phyloP scores from a whole-genome alignment of 495 filamentous ascomycete genomes.

The Aspergillus mulundensis region DNA sequence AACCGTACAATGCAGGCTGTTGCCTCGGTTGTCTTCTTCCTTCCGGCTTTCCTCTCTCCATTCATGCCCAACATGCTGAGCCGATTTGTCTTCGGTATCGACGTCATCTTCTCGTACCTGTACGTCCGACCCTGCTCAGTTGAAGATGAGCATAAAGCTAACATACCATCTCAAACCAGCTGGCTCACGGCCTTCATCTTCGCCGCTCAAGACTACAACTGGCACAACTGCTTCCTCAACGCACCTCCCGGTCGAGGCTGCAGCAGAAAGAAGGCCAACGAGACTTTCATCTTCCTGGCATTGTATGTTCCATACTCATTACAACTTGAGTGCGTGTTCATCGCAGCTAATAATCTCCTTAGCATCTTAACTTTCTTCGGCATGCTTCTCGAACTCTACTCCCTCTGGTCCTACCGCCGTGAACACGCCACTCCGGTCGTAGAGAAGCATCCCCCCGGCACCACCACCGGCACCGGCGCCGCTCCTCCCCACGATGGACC shows the following conservation, averaged over 20 bases:
- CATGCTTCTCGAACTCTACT: slow-evolving; percentile 49
- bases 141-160: slow-evolving; percentile 4
- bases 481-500: slow-evolving; percentile 27
- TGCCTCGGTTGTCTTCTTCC: slow-evolving; percentile 55
- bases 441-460: slow-evolving; percentile 22
- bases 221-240: slow-evolving; percentile 29
- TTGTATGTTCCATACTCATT: slow-evolving; percentile 41
- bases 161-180: slow-evolving; percentile 17
- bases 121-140: slow-evolving; percentile 18
- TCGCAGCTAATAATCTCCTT: not conserved
- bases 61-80: slow-evolving; percentile 39
- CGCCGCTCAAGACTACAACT: slow-evolving; percentile 51
- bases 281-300: slow-evolving; percentile 58
- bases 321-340: too few relatives aligned
- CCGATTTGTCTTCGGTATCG: slow-evolving; percentile 49
- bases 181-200: slow-evolving; percentile 62
- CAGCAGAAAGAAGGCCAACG: slow-evolving; percentile 43
- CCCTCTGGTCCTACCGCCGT: slow-evolving; percentile 43
- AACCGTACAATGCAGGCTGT: slow-evolving; percentile 34
- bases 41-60: slow-evolving; percentile 52
- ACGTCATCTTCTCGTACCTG: slow-evolving; percentile 61
- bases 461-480: not conserved
- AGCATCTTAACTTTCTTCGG: slow-evolving; percentile 47
- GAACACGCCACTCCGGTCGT: slow-evolving; percentile 17
- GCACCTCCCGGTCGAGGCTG: slow-evolving; percentile 30